Evolutionary conservation across 2,329 filamentous ascomycete species (phyloP).

Genomic region (Penicillium sp.): DNA sequence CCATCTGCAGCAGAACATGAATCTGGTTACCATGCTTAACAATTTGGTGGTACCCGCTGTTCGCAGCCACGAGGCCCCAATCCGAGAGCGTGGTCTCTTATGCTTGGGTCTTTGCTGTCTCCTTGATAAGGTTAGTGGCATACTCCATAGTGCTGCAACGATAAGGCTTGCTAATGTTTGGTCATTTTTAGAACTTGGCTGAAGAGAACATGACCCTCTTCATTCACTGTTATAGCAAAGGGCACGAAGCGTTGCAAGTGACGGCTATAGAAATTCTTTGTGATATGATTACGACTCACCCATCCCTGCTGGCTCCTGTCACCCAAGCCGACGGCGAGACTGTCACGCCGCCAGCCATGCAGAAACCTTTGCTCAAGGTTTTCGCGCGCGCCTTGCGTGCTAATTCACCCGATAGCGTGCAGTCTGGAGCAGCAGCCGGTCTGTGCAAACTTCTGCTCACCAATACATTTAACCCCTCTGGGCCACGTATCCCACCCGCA

Average conservation of each 20-base stretch:
- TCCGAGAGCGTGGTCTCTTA: slow-evolving; percentile 82
- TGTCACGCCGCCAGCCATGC: slow-evolving; percentile 45
- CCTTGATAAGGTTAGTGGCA: slow-evolving; percentile 65
- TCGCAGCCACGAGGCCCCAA: slow-evolving; percentile 84
- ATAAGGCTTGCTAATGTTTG: slow-evolving; percentile 10
- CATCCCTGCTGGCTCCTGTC: slow-evolving; percentile 65
- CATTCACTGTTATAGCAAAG: slow-evolving; percentile 92
- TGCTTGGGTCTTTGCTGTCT: slow-evolving; percentile 89
- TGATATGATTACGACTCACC: slow-evolving; percentile 87
- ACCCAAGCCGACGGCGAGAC: slow-evolving; percentile 47
- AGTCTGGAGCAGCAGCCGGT: slow-evolving; percentile 74
- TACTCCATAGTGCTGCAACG: neutral
- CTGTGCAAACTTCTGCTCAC: slow-evolving; percentile 83
- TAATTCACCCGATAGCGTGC: slow-evolving; percentile 66
- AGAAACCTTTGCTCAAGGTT: slow-evolving; percentile 72
- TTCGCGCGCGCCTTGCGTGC: slow-evolving; percentile 77
- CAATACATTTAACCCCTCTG: slow-evolving; percentile 57
- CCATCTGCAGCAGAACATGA: slow-evolving; percentile 80
- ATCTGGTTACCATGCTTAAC: slow-evolving; percentile 96
- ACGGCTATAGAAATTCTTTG: slow-evolving; percentile 88
- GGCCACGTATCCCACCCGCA: slow-evolving; percentile 52
- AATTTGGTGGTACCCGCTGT: slow-evolving; percentile 95
- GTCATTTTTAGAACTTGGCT: slow-evolving; percentile 62
- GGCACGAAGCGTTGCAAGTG: slow-evolving; percentile 82
- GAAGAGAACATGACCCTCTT: slow-evolving; percentile 90